A percentile compares a stretch with the other conserved stretches of the same genome.
phyloP scores from a whole-genome alignment of 108 stramenopile species.

The Cyclotella sp. region DNA sequence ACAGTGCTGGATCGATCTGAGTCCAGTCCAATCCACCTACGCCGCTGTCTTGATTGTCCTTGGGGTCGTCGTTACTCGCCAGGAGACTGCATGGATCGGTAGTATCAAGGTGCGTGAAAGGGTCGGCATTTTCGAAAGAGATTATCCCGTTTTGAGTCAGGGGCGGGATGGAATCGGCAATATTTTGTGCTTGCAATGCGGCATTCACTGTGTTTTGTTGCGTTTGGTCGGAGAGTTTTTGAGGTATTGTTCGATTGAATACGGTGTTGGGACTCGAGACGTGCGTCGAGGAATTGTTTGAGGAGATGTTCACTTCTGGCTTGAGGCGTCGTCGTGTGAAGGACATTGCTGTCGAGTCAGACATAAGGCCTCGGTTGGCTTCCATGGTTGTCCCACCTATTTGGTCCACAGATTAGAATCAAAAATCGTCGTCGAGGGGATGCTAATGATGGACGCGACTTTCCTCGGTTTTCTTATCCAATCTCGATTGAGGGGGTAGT shows the following conservation, averaged over 20 bases:
- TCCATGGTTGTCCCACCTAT: too few species aligned
- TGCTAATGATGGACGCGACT: too few species aligned
- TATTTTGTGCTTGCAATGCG: not conserved
- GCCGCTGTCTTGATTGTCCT: not conserved
- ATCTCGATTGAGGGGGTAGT: too few species aligned
- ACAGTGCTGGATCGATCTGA: conserved; percentile 5
- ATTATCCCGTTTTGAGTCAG: not conserved
- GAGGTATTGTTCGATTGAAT: not conserved
- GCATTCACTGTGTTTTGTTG: too few species aligned
- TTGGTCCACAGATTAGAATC: too few species aligned
- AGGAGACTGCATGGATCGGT: conserved; percentile 3
- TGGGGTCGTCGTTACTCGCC: conserved; percentile 1
- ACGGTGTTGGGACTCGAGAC: not conserved
- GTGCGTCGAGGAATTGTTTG: not conserved
- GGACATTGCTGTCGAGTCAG: not conserved
- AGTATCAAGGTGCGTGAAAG: not conserved
- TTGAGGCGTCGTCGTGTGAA: not conserved
- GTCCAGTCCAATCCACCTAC: conserved; percentile 10
- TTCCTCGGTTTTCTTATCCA: too few species aligned
- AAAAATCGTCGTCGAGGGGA: too few species aligned
- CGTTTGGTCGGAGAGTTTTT: not conserved
- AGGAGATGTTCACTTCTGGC: not conserved
- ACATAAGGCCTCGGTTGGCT: too few species aligned
- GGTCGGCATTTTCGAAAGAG: not conserved
- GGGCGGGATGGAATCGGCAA: not conserved